These are phyloP conservation scores for Daedalea quercina DNA, from an alignment of 768 basidiomycete genomes.

Conservation along the genomic window DNA sequence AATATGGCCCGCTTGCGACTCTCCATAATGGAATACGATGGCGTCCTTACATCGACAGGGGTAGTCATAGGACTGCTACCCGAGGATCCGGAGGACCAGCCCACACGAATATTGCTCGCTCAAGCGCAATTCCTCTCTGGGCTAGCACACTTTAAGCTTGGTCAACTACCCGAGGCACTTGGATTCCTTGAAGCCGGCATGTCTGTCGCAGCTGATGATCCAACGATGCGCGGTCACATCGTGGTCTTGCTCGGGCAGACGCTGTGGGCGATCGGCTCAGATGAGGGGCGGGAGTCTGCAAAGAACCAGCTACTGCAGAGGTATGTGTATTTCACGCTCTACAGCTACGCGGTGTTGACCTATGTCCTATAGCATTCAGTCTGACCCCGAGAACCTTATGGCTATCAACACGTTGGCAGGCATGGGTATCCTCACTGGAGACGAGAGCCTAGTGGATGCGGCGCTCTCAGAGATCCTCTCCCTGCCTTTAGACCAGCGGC, in stretches of 20 bases:
- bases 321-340: constrained; percentile 34
- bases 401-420: constrained; percentile 82
- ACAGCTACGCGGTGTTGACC: not conserved
- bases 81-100: constrained; percentile 33
- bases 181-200: constrained; percentile 62
- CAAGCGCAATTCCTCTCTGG: constrained; percentile 70
- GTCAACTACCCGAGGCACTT: constrained; percentile 57
- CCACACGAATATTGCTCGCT: constrained; percentile 39
- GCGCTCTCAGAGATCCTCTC: constrained; percentile 75
- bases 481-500: constrained; percentile 59
- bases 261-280: constrained; percentile 75
- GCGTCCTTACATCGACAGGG: constrained; percentile 64
- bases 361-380: constrained; percentile 50
- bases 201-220: constrained; percentile 42
- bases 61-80: constrained; percentile 64
- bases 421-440: constrained; percentile 81
- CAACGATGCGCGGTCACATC: constrained; percentile 54
- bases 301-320: constrained; percentile 77
- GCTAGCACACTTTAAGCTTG: constrained; percentile 60
- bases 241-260: constrained; percentile 77
- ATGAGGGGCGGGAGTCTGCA: constrained; percentile 71
- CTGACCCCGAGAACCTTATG: constrained; percentile 70
- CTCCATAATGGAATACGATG: constrained; percentile 48
- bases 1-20: constrained; percentile 77
- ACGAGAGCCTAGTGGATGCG: constrained; percentile 78